Evolutionary conservation across 352 stramenopile species (phyloP).

Genomic region (Phytopythium cucurbitacearum): DNA sequence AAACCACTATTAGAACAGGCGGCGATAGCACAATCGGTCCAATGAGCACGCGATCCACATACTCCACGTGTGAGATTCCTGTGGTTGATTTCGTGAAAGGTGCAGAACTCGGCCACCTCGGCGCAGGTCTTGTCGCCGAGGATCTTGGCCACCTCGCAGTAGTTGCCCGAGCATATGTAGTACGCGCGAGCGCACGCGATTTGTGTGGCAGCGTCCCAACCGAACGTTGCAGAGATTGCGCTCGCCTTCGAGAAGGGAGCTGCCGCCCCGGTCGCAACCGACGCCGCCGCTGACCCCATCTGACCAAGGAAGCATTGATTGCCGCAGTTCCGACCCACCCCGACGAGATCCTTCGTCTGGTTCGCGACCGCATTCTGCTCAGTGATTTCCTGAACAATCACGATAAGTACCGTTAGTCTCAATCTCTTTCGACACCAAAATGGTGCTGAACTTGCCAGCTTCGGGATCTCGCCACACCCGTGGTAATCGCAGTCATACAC

Average conservation of each 20-base stretch:
- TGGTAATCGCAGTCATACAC: conserved; percentile 86
- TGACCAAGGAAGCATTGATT: conserved; percentile 74
- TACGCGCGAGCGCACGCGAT: conserved; percentile 59
- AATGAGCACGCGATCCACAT: not conserved
- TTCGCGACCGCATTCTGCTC: conserved; percentile 59
- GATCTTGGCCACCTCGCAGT: conserved; percentile 71
- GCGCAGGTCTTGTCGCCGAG: conserved; percentile 62
- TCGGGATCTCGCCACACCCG: conserved; percentile 45
- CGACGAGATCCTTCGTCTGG: conserved; percentile 39
- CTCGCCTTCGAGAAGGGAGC: conserved; percentile 44
- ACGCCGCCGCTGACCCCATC: conserved; percentile 19
- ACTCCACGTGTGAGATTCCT: conserved; percentile 45
- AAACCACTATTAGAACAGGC: too few species aligned
- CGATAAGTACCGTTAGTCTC: too few species aligned
- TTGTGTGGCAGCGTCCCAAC: conserved; percentile 38
- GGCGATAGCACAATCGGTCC: too few species aligned
- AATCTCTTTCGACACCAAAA: too few species aligned
- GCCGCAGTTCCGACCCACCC: conserved; percentile 64
- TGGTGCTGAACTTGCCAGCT: conserved; percentile 35
- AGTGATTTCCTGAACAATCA: conserved; percentile 30
- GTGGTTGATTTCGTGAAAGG: conserved; percentile 64
- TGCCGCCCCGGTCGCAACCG: conserved; percentile 8
- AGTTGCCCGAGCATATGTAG: conserved; percentile 66
- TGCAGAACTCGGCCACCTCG: conserved; percentile 73
- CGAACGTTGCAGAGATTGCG: conserved; percentile 41